phyloP scores from a whole-genome alignment of 495 filamentous ascomycete species.

The Tuber magnatum region DNA sequence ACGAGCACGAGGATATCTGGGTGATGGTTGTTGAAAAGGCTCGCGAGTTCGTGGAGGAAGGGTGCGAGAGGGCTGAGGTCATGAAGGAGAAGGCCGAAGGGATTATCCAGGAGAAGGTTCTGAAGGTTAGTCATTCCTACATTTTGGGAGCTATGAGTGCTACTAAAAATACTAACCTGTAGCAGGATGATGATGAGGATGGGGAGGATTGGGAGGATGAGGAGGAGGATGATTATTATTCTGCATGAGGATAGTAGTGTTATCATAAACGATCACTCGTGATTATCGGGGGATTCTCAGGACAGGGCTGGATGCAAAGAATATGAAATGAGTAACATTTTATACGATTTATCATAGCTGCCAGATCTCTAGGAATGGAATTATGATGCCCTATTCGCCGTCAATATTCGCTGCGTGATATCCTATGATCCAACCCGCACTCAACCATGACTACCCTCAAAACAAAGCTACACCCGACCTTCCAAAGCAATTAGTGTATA shows the following conservation, averaged over 20 bases:
- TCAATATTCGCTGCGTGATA: not conserved
- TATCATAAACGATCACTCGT: not conserved
- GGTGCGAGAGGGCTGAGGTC: not conserved
- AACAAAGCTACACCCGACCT: not conserved
- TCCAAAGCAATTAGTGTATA: not conserved
- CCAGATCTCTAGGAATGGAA: not conserved
- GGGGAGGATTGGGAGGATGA: too few relatives aligned
- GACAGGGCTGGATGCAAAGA: not conserved
- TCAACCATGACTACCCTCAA: not conserved
- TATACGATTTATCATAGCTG: not conserved
- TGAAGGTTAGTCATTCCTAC: not conserved
- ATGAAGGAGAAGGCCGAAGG: not conserved
- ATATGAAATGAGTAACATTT: not conserved
- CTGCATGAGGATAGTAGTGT: not conserved
- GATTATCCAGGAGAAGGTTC: not conserved
- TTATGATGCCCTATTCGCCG: not conserved
- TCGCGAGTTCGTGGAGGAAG: slow-evolving; percentile 42
- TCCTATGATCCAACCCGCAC: not conserved
- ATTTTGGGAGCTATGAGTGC: not conserved
- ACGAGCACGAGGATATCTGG: slow-evolving; percentile 48
- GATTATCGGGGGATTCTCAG: not conserved
- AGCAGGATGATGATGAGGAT: not conserved
- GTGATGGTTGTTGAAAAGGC: slow-evolving; percentile 52
- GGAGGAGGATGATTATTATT: too few relatives aligned
- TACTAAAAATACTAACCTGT: not conserved